phyloP scores from a whole-genome alignment of 23 red algal species.

The Agarophyton chilense region DNA sequence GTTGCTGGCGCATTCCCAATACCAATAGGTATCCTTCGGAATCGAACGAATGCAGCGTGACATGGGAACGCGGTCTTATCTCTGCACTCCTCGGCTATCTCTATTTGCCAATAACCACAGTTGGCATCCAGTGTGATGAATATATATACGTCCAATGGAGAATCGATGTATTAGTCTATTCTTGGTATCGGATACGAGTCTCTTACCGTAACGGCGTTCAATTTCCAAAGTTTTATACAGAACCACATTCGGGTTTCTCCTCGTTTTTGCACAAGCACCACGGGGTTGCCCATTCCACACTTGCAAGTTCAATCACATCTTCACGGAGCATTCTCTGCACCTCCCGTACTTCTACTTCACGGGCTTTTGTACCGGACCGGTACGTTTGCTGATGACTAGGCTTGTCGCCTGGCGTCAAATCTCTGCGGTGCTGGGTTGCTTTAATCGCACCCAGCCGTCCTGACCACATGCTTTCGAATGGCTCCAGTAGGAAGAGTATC shows the following conservation, averaged over 20 bases:
- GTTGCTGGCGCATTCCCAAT: background rate
- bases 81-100: too few species aligned
- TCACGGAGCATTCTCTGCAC: too few species aligned
- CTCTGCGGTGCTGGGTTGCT: background rate
- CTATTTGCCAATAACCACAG: too few species aligned
- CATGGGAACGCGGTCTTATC: too few species aligned
- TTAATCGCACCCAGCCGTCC: background rate
- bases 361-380: background rate
- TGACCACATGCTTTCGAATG: background rate
- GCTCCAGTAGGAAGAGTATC: too few species aligned
- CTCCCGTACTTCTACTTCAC: too few species aligned
- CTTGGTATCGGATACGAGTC: constrained; percentile 36
- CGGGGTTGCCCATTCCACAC: too few species aligned
- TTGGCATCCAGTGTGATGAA: too few species aligned
- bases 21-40: too few species aligned
- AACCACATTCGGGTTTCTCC: background rate
- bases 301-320: too few species aligned
- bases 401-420: background rate
- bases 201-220: constrained; percentile 22
- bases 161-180: constrained; percentile 48
- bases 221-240: background rate
- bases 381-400: background rate
- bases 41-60: too few species aligned
- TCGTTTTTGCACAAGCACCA: too few species aligned
- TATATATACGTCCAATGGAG: background rate